Base-by-base conservation (phyloP, 345 rosid species). In the Dimocarpus longan region DNA sequence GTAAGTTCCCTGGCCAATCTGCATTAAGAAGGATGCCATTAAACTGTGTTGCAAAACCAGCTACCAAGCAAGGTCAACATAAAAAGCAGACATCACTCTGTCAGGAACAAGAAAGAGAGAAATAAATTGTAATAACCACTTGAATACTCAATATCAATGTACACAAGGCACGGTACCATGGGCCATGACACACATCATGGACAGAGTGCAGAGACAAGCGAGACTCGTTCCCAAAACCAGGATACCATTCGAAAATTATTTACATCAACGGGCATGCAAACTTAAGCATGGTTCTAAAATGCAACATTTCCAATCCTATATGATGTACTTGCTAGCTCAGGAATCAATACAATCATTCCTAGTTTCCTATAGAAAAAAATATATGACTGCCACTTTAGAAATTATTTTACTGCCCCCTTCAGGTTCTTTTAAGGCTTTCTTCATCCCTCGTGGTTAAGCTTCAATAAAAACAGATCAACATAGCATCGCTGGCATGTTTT, bases 1-100 rank as follows among this genome's bases (percentile, higher is more conserved):
- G 74, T 96, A 96, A 54, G 99, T 96, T 79, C 99, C 99, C 83
- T 96, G 99, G 76, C 99, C 99, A 87, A 96, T 96, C 99, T 96
- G 90, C 91, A 88, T 6, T 24, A 56, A 37, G 54, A 37, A 70
- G 77, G 0, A 76, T n/a, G 32, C 22, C 63, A 80, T 77, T 69
- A 82, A 57, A 80, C 37, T 21, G 59, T 64, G 70, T 56, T 68
- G 19, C 40, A 75, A 73, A 43, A 62, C 65, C 26, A 71, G 57
- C 57, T 22, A 57, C 22, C 8, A 26, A 46, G 19, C 50, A 37
- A 68, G 16, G 15, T 80, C 68, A 60, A 19, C 24, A 13, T 19
- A 46, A 66, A 56, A 65, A 50, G 18, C 59, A 13, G 19, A 66
- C 48, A 62, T 12, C 50, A 40, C 4, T 13, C 52, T 16, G 74